Base-by-base conservation (phyloP, 2,329 filamentous ascomycete species). In the Arthrobotrys musiformis region DNA sequence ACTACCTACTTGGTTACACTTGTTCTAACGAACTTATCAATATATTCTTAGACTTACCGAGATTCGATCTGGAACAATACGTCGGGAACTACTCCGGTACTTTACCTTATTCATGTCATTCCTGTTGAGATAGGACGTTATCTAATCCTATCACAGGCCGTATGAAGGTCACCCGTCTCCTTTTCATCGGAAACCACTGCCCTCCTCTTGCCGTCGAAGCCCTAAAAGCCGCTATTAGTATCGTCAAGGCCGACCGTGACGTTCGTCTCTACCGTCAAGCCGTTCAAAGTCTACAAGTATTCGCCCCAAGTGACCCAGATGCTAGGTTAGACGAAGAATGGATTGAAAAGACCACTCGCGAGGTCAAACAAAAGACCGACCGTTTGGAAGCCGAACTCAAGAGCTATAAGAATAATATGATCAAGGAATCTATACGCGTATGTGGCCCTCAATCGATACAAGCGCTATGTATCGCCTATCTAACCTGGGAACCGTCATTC, bases 351-450 rank as follows among this genome's bases (percentile, higher is more conserved):
- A 80, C 79, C 9, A 91, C 88, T 40, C 88, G 90, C 22, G 89
- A 88, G 78, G 85, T 87, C 62, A 88, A 89, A 80, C 84, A 85
- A 1, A 91, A 97, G 83, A 90, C 90, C 0, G 86, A 89, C 68
- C 89, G 91, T n/a, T 86, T 98, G 68, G 93, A 97, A 82, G 86
- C 88, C 15, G 93, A 98, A 83, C 86, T 99, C 19, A 94, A 93
- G 83, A 91, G 91, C 0, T 98, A 98, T 84, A 97, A 95, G 84
- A 97, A 97, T 82, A 99, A 98, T 81, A 85, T 98, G 48, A 93
- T 99, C 81, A 97, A 97, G 83, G 95, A 99, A 85, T 97, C 93
- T 85, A 97, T 98, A 81, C 86, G 94, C 80, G 93, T 96, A 86
- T 60, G 48, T 33, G 3, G 44, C 19, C 37, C 11, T 19, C 28